A percentile compares a stretch with the other conserved stretches of the same genome.
These are phyloP conservation scores for Solanum sejunctum DNA, from an alignment of 257 asterid species.

Conservation along the genomic window DNA sequence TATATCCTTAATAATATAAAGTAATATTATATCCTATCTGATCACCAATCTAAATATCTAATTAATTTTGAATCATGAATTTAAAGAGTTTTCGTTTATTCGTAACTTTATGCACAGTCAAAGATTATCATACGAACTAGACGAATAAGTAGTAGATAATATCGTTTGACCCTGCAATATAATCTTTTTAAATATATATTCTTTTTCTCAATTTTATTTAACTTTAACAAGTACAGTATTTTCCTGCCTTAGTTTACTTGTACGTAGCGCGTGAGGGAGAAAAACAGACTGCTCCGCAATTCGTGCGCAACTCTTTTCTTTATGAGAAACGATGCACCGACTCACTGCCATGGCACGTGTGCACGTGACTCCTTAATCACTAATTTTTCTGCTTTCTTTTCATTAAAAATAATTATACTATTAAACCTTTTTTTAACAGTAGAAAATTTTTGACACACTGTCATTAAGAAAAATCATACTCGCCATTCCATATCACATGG, in stretches of 20 bases:
- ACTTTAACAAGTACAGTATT: too few relatives aligned
- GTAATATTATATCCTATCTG: too few relatives aligned
- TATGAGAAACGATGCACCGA: slow-evolving; percentile 70
- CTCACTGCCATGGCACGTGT: slow-evolving; percentile 71
- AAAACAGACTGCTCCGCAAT: slow-evolving; percentile 49
- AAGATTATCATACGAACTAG: too few relatives aligned
- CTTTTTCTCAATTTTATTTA: too few relatives aligned
- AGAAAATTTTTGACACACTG: background rate
- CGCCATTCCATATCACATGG: accelerated
- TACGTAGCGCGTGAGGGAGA: background rate
- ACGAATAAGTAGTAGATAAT: background rate
- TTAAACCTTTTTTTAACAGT: background rate
- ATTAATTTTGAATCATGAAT: too few relatives aligned
- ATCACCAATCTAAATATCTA: too few relatives aligned
- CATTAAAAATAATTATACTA: slow-evolving; percentile 3
- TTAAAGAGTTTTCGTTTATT: too few relatives aligned
- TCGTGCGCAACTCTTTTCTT: slow-evolving; percentile 46
- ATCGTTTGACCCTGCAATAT: background rate
- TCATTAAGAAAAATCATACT: background rate
- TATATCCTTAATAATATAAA: too few relatives aligned
- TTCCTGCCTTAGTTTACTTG: background rate
- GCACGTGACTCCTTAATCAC: slow-evolving; percentile 59
- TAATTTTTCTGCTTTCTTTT: slow-evolving; percentile 8
- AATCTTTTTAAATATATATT: too few relatives aligned
- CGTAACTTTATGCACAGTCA: too few relatives aligned